Evolutionary conservation across 768 basidiomycete genomes (phyloP).

Genomic region (Bullera alba): DNA sequence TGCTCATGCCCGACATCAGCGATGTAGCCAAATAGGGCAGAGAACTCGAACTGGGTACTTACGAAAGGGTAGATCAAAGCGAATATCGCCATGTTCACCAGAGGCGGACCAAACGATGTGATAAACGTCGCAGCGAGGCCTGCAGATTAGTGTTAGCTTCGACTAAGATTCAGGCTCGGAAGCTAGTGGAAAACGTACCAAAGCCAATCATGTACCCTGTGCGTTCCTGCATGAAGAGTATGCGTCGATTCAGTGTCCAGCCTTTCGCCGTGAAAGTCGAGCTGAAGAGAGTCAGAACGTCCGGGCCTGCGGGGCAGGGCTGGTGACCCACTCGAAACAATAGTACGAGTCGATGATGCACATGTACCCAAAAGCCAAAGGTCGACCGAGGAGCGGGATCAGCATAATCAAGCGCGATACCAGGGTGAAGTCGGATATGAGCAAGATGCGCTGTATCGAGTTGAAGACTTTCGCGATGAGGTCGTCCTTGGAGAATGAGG

Average conservation of each 20-base stretch:
- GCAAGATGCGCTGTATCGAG: slow-evolving; percentile 21
- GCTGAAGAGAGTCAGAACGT: slow-evolving; percentile 2
- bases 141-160: background rate
- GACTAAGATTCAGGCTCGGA: background rate
- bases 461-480: slow-evolving; percentile 17
- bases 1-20: slow-evolving; percentile 1
- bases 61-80: slow-evolving; percentile 43
- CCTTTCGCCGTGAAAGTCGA: slow-evolving; percentile 25
- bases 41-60: background rate
- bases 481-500: slow-evolving; percentile 5
- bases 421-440: slow-evolving; percentile 42
- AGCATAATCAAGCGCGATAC: slow-evolving; percentile 33
- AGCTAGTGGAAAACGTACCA: slow-evolving; percentile 25
- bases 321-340: slow-evolving; percentile 38
- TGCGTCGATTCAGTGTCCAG: slow-evolving; percentile 21
- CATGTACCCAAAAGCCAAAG: slow-evolving; percentile 32
- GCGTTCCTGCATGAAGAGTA: slow-evolving; percentile 36
- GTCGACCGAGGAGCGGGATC: slow-evolving; percentile 28
- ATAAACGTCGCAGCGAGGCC: slow-evolving; percentile 32
- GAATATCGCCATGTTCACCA: slow-evolving; percentile 42
- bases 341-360: slow-evolving; percentile 42
- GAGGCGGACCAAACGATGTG: slow-evolving; percentile 34
- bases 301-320: background rate
- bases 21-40: too few relatives aligned
- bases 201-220: slow-evolving; percentile 43